These are phyloP conservation scores for Penicillium sp. DNA, from an alignment of 2,329 filamentous ascomycete species.

Conservation along the genomic window DNA sequence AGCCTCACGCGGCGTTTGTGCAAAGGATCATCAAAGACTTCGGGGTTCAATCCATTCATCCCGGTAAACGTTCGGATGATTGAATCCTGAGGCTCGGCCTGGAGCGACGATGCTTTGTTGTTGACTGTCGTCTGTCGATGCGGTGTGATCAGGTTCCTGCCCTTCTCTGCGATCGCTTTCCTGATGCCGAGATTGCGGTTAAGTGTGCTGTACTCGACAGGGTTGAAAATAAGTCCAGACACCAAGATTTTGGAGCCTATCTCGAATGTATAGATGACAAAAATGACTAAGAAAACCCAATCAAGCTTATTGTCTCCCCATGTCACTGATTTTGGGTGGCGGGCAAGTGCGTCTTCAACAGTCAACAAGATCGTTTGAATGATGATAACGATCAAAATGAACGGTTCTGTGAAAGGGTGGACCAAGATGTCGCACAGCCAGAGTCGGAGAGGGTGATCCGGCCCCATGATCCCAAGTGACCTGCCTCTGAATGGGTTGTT, in stretches of 20 bases:
- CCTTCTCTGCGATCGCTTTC: constrained; percentile 71
- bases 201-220: constrained; percentile 85
- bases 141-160: constrained; percentile 74
- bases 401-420: constrained; percentile 78
- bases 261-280: constrained; percentile 86
- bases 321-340: constrained; percentile 52
- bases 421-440: constrained; percentile 79
- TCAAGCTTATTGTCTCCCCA: constrained; percentile 70
- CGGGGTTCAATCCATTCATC: constrained; percentile 60
- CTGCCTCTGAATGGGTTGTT: constrained; percentile 82
- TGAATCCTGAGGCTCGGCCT: constrained; percentile 44
- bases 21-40: constrained; percentile 59
- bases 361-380: constrained; percentile 84
- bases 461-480: constrained; percentile 77
- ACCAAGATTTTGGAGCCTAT: constrained; percentile 80
- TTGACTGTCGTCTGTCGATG: constrained; percentile 67
- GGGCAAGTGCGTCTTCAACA: constrained; percentile 73
- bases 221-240: constrained; percentile 88
- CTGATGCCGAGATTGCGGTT: constrained; percentile 72
- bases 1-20: constrained; percentile 79
- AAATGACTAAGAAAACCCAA: constrained; percentile 76
- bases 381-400: constrained; percentile 82
- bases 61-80: constrained; percentile 74
- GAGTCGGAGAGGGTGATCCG: constrained; percentile 69
- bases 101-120: constrained; percentile 48